These are phyloP conservation scores for Leccinum barrowsii DNA, from an alignment of 768 basidiomycete genomes.

Conservation along the genomic window DNA sequence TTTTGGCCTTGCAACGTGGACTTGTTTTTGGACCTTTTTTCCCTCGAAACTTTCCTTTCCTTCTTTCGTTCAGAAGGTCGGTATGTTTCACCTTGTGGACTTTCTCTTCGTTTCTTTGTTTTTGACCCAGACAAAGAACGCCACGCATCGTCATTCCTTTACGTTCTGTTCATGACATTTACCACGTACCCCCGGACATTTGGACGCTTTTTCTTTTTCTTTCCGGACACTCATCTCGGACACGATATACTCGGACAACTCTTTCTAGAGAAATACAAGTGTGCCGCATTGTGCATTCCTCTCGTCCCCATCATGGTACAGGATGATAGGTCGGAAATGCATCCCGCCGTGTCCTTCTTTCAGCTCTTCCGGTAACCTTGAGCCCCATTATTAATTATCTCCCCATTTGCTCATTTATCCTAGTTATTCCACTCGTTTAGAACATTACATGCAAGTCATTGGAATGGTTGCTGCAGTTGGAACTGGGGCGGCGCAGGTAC, in stretches of 20 bases:
- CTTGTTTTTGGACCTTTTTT: slow-evolving; percentile 8
- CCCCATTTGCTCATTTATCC: too few relatives aligned
- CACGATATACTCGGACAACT: slow-evolving; percentile 15
- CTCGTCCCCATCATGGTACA: too few relatives aligned
- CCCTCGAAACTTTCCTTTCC: background rate
- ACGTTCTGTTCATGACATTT: slow-evolving; percentile 25
- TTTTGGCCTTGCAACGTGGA: slow-evolving; percentile 6
- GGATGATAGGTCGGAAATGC: too few relatives aligned
- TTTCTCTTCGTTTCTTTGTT: background rate
- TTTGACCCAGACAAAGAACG: slow-evolving; percentile 7
- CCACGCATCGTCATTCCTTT: slow-evolving; percentile 6
- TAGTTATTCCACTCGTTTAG: too few relatives aligned
- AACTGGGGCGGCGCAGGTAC: too few relatives aligned
- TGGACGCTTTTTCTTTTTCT: background rate
- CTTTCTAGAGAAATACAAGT: slow-evolving; percentile 13
- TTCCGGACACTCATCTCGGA: slow-evolving; percentile 19
- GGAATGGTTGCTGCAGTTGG: too few relatives aligned
- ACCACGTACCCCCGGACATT: slow-evolving; percentile 20
- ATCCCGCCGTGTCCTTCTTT: too few relatives aligned
- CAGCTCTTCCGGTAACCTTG: too few relatives aligned
- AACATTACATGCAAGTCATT: too few relatives aligned
- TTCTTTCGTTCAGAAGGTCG: slow-evolving; percentile 1
- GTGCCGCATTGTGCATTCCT: too few relatives aligned
- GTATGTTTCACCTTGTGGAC: slow-evolving; percentile 6
- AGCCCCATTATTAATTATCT: too few relatives aligned